phyloP scores from a whole-genome alignment of 2,329 filamentous ascomycete genomes.

The Fusarium longipes region DNA sequence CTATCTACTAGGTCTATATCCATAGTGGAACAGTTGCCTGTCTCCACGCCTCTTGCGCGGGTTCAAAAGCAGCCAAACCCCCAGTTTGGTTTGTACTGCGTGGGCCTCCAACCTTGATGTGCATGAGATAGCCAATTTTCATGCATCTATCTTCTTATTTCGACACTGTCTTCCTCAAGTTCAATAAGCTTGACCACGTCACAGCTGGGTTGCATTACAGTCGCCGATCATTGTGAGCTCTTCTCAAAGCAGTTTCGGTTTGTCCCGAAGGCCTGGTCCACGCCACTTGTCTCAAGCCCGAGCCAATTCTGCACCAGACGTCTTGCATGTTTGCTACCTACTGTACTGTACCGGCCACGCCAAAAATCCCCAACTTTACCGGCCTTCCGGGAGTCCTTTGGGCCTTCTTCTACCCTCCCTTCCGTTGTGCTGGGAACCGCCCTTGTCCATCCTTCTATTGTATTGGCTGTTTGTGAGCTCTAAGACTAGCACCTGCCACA shows the following conservation, averaged over 20 bases:
- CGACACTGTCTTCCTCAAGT: constrained; percentile 6
- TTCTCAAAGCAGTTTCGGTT: constrained; percentile 34
- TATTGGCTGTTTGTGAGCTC: constrained; percentile 32
- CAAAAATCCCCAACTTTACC: constrained; percentile 31
- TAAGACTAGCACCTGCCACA: constrained; percentile 39
- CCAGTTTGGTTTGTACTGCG: constrained; percentile 2
- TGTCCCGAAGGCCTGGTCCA: constrained; percentile 37
- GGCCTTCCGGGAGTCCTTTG: constrained; percentile 36
- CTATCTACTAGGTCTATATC: not conserved
- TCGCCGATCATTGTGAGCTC: constrained; percentile 35
- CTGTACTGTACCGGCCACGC: not conserved
- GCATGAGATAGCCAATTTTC: constrained; percentile 30
- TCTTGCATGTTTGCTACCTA: constrained; percentile 18
- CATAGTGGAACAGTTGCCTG: constrained; percentile 3
- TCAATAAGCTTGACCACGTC: constrained; percentile 41
- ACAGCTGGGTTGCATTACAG: constrained; percentile 39
- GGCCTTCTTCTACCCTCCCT: constrained; percentile 38
- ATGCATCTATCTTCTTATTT: constrained; percentile 8
- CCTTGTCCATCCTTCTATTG: constrained; percentile 17
- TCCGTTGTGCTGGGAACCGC: constrained; percentile 45
- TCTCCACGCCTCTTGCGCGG: not conserved
- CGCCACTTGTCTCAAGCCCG: constrained; percentile 16
- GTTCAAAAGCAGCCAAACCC: not conserved
- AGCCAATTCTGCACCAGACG: constrained; percentile 19
- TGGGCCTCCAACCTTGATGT: constrained; percentile 15